phyloP scores from a whole-genome alignment of 805 yeast genomes.

The Candida sakaeoensis region DNA sequence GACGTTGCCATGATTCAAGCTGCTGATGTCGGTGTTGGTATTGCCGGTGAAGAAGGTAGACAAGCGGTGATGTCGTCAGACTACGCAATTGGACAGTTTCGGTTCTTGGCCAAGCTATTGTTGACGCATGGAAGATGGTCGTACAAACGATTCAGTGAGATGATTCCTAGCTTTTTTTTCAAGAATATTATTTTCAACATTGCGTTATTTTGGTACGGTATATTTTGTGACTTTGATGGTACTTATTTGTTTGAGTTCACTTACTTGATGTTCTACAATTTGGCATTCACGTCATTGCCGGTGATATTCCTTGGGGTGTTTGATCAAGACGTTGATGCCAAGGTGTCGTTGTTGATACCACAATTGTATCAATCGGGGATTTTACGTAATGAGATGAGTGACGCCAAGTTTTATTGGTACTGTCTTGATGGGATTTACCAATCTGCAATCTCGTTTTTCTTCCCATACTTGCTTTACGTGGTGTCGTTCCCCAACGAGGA shows the following conservation, averaged over 20 bases:
- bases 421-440: constrained; percentile 78
- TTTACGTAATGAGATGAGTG: constrained; percentile 66
- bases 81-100: constrained; percentile 80
- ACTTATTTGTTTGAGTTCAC: constrained; percentile 76
- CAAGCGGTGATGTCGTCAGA: constrained; percentile 89
- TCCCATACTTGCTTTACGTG: constrained; percentile 55
- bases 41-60: constrained; percentile 89
- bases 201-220: constrained; percentile 78
- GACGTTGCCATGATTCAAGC: constrained; percentile 91
- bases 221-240: constrained; percentile 73
- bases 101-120: constrained; percentile 62
- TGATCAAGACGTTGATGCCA: constrained; percentile 76
- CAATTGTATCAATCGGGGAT: constrained; percentile 74
- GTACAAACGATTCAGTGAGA: constrained; percentile 74
- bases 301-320: constrained; percentile 74
- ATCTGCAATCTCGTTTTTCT: constrained; percentile 66
- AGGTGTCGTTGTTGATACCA: constrained; percentile 68
- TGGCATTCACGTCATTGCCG: constrained; percentile 81
- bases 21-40: constrained; percentile 85
- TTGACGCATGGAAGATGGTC: constrained; percentile 87
- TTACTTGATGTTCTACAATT: constrained; percentile 72
- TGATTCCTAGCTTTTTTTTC: constrained; percentile 79
- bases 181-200: constrained; percentile 74
- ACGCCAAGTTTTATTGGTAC: constrained; percentile 64
- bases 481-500: constrained; percentile 32